Evolutionary conservation across 805 yeast species (phyloP).

Genomic region (Nakazawaea populi): DNA sequence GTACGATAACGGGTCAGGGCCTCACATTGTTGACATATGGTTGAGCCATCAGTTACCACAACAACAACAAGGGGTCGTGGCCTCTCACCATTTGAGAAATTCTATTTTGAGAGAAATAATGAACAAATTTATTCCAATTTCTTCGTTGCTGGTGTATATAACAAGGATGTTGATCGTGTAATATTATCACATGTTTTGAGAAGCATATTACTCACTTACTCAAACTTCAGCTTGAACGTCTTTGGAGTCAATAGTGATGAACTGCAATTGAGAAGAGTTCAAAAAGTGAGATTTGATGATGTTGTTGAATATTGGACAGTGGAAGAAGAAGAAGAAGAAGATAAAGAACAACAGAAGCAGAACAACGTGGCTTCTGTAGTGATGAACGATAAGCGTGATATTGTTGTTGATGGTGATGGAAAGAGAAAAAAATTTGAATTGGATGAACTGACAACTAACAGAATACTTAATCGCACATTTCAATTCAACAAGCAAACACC

Average conservation of each 20-base stretch:
- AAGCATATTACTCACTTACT: slow-evolving; percentile 12
- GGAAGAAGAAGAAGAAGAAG: neutral
- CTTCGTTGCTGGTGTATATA: slow-evolving; percentile 6
- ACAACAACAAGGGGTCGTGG: too few relatives aligned
- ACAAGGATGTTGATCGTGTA: neutral
- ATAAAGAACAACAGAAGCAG: neutral
- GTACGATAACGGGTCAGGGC: too few relatives aligned
- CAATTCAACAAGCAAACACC: slow-evolving; percentile 10
- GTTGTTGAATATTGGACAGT: slow-evolving; percentile 2
- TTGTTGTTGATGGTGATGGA: slow-evolving; percentile 2
- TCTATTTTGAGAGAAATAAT: slow-evolving; percentile 6
- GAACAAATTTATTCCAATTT: slow-evolving; percentile 1
- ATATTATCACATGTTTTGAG: slow-evolving; percentile 12
- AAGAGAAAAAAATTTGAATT: neutral
- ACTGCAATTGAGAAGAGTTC: neutral
- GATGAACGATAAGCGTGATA: too few relatives aligned
- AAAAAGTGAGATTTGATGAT: neutral
- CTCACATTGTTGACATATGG: too few relatives aligned
- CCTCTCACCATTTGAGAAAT: slow-evolving; percentile 2
- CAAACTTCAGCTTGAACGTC: neutral
- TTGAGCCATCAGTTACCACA: too few relatives aligned
- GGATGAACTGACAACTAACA: neutral
- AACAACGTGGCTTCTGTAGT: neutral
- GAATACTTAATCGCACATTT: neutral
- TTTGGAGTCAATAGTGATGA: neutral